These are phyloP conservation scores for Penicillium pancosmium DNA, from an alignment of 495 filamentous ascomycete genomes.

Conservation along the genomic window DNA sequence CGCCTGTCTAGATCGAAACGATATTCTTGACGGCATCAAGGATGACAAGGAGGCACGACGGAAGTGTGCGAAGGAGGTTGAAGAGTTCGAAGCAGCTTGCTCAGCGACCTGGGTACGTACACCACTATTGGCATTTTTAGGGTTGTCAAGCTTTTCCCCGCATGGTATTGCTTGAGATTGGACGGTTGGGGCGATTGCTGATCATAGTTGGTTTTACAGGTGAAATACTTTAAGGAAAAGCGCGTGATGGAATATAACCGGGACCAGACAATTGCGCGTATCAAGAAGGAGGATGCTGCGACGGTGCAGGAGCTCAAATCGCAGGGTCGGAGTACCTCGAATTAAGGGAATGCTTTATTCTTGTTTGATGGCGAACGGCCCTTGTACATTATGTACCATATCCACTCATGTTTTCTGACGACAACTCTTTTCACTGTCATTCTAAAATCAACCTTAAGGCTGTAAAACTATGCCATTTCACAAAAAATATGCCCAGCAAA, in stretches of 20 bases:
- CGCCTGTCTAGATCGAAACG: constrained; percentile 74
- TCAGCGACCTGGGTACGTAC: constrained; percentile 76
- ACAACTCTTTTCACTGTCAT: constrained; percentile 12
- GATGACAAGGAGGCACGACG: constrained; percentile 64
- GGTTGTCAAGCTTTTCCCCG: constrained; percentile 6
- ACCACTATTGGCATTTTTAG: constrained; percentile 1
- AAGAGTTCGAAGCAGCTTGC: constrained; percentile 74
- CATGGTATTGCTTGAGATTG: background rate
- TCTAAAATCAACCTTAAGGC: too few relatives aligned
- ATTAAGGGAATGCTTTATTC: constrained; percentile 2
- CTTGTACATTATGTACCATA: constrained; percentile 37
- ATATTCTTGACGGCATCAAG: constrained; percentile 83
- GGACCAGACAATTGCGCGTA: constrained; percentile 72
- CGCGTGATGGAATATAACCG: constrained; percentile 89
- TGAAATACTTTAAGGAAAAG: constrained; percentile 96
- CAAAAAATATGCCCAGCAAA: too few relatives aligned
- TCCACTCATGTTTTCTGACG: constrained; percentile 28
- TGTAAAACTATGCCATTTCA: too few relatives aligned
- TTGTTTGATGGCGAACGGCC: background rate
- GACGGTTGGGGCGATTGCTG: constrained; percentile 11
- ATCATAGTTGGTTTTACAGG: constrained; percentile 51
- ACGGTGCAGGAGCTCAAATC: constrained; percentile 56
- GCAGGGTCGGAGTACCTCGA: constrained; percentile 37
- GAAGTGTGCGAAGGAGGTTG: constrained; percentile 67
- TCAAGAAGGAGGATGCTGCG: constrained; percentile 77